phyloP scores from a whole-genome alignment of 2,329 filamentous ascomycete genomes.

The Talaromyces sp. region DNA sequence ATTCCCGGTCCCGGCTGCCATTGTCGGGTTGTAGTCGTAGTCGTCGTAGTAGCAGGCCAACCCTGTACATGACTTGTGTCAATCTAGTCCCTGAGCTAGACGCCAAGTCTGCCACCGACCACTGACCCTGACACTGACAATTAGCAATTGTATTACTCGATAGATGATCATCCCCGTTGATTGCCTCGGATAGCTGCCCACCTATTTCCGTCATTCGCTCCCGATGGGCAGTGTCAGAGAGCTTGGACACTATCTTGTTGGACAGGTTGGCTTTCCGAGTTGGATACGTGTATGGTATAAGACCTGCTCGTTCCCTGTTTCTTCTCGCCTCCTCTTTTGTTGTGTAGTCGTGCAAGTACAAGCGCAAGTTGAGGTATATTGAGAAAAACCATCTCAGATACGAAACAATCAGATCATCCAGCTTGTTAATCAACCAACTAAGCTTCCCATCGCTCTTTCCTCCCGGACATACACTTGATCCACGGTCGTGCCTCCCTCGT shows the following conservation, averaged over 20 bases:
- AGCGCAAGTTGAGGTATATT: too few species aligned
- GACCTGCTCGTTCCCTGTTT: background rate
- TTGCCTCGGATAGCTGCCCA: constrained; percentile 9
- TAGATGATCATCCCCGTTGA: background rate
- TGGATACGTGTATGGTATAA: background rate
- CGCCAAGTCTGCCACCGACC: background rate
- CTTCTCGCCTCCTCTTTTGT: background rate
- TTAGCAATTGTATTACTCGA: constrained; percentile 16
- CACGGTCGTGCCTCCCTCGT: constrained; percentile 11
- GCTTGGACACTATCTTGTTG: background rate
- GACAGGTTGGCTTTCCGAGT: background rate
- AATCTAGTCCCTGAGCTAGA: background rate
- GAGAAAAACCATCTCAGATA: background rate
- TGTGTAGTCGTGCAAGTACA: background rate
- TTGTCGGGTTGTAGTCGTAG: background rate
- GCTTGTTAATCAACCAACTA: background rate
- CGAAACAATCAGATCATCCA: background rate
- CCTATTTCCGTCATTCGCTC: background rate
- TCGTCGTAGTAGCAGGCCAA: background rate
- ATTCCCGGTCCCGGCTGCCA: constrained; percentile 7
- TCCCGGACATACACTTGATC: background rate
- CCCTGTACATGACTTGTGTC: background rate
- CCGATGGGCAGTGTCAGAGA: background rate
- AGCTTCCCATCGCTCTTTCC: background rate
- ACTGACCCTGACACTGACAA: constrained; percentile 1